A percentile compares a stretch with the other conserved stretches of the same genome.
Conservation (phyloP, 2,329 filamentous ascomycete genomes). For the Cercospora brassicicola region DNA sequence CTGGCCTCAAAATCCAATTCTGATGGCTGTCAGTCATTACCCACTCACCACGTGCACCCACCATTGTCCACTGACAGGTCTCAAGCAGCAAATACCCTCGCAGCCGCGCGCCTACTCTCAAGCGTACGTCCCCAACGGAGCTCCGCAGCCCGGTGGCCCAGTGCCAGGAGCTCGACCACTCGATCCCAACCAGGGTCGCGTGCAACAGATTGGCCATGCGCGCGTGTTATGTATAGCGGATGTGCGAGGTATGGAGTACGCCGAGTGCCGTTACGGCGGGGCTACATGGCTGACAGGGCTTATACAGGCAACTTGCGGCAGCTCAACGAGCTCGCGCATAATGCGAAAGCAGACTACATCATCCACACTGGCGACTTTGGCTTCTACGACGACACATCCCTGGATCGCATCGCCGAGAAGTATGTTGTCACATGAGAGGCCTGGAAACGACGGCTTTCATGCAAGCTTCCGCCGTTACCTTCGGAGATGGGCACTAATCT, state of each 20-base stretch:
- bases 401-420: slow-evolving; percentile 98
- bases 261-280: slow-evolving; percentile 12
- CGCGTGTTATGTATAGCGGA: slow-evolving; percentile 55
- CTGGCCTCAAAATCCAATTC: slow-evolving; percentile 1
- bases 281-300: neutral
- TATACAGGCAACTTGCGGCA: slow-evolving; percentile 86
- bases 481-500: neutral
- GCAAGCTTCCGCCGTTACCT: neutral
- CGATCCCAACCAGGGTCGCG: slow-evolving; percentile 55
- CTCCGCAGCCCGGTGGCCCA: slow-evolving; percentile 36
- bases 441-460: neutral
- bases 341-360: slow-evolving; percentile 93
- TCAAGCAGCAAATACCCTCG: slow-evolving; percentile 50
- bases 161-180: slow-evolving; percentile 48
- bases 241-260: slow-evolving; percentile 48
- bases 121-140: slow-evolving; percentile 51
- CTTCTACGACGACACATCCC: slow-evolving; percentile 94
- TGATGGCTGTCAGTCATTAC: slow-evolving; percentile 7
- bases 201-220: slow-evolving; percentile 52
- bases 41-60: neutral
- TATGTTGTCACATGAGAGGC: slow-evolving; percentile 50
- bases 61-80: neutral
- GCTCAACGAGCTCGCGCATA: slow-evolving; percentile 92
- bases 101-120: slow-evolving; percentile 54
- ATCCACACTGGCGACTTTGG: slow-evolving; percentile 98